Evolutionary conservation across 176 grass and related monocot species (phyloP).

Genomic region (Oryza nivara): DNA sequence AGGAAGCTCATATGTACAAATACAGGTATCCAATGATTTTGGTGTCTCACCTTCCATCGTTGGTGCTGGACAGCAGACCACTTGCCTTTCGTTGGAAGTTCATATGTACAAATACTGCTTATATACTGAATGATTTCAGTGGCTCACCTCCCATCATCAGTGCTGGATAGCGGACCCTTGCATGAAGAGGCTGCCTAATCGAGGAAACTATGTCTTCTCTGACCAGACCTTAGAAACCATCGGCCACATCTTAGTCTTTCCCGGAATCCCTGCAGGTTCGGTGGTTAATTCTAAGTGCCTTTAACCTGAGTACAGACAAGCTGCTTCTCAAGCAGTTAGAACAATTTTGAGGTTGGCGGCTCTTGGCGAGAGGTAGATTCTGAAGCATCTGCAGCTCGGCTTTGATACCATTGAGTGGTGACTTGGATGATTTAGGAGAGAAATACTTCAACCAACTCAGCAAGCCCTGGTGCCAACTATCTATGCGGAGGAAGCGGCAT

Average conservation of each 20-base stretch:
- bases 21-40: background rate
- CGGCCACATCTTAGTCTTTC: background rate
- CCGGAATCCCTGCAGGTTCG: background rate
- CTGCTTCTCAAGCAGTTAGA: background rate
- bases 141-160: background rate
- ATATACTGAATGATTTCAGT: conserved; percentile 2
- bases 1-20: background rate
- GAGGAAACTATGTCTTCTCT: background rate
- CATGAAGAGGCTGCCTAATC: background rate
- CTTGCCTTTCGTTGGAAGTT: conserved; percentile 19
- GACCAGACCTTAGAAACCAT: background rate
- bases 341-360: background rate
- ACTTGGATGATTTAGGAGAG: background rate
- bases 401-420: background rate
- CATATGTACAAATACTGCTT: background rate
- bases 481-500: background rate
- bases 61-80: background rate
- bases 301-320: background rate
- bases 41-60: background rate
- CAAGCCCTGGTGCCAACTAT: no score
- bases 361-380: background rate
- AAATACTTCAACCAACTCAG: background rate
- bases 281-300: background rate
- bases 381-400: background rate
- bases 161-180: background rate